Evolutionary conservation across 2,329 filamentous ascomycete genomes (phyloP).

Genomic region (Apiospora arundinis): DNA sequence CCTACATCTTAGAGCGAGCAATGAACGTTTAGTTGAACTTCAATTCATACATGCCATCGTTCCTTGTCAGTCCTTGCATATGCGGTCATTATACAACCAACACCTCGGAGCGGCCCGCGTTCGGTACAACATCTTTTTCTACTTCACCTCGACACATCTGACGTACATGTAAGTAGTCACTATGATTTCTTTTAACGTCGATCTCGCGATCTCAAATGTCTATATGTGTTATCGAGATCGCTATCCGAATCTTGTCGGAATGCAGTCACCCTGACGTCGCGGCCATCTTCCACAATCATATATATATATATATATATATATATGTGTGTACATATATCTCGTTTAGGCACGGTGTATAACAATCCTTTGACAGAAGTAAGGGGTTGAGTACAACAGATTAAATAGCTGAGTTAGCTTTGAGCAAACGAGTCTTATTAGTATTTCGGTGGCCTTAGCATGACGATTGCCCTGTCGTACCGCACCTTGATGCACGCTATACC

Average conservation of each 20-base stretch:
- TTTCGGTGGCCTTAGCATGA: background rate
- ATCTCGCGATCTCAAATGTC: background rate
- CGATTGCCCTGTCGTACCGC: background rate
- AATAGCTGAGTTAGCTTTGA: background rate
- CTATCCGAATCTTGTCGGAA: background rate
- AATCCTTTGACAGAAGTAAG: background rate
- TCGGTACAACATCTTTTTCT: background rate
- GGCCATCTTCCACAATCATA: too few species aligned
- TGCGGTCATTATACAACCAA: slow-evolving; percentile 11
- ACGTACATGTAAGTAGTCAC: background rate
- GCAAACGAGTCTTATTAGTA: background rate
- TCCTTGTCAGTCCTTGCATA: slow-evolving; percentile 1
- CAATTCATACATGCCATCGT: background rate
- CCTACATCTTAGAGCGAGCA: background rate
- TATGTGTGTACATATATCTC: too few species aligned
- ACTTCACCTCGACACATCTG: background rate
- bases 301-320: too few species aligned
- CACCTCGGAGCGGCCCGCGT: slow-evolving; percentile 7
- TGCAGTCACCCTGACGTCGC: background rate
- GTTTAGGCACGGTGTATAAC: background rate
- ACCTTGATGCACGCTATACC: background rate
- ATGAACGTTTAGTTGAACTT: background rate
- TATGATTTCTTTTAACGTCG: background rate
- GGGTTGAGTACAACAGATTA: background rate
- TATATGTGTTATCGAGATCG: background rate